These are phyloP conservation scores for Microsporum ferrugineum DNA, from an alignment of 2,329 filamentous ascomycete species.

Conservation along the genomic window DNA sequence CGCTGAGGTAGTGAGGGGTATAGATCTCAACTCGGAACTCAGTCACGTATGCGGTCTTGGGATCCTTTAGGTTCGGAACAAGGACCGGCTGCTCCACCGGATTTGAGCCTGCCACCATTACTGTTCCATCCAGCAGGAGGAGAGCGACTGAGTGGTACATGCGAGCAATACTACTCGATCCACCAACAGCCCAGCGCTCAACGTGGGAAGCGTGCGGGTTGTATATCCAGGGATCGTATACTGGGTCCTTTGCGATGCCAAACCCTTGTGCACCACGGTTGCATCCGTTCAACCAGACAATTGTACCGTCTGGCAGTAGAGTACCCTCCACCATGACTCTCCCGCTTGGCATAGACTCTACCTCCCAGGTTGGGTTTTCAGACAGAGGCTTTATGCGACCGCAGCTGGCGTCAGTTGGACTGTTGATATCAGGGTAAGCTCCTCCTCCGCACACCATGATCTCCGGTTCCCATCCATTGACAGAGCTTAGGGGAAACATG, in stretches of 20 bases:
- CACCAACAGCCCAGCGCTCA: conserved; percentile 39
- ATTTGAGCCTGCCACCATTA: conserved; percentile 50
- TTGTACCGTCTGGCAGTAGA: conserved; percentile 49
- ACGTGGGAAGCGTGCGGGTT: conserved; percentile 42
- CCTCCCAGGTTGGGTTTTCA: conserved; percentile 41
- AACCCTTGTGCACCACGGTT: conserved; percentile 50
- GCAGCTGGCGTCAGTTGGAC: conserved; percentile 49
- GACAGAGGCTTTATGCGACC: conserved; percentile 45
- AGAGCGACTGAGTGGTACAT: conserved; percentile 53
- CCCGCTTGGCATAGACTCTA: conserved; percentile 49
- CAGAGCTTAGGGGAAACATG: conserved; percentile 42
- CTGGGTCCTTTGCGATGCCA: conserved; percentile 43
- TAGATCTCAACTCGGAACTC: conserved; percentile 54
- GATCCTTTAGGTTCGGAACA: conserved; percentile 33
- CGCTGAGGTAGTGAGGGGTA: conserved; percentile 49
- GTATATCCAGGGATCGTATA: conserved; percentile 48
- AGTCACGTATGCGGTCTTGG: conserved; percentile 38
- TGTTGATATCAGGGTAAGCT: conserved; percentile 48
- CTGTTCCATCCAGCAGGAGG: conserved; percentile 48
- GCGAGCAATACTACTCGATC: conserved; percentile 35
- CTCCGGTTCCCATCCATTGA: conserved; percentile 43
- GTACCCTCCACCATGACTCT: conserved; percentile 51
- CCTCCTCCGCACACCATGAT: conserved; percentile 50
- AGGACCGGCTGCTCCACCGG: conserved; percentile 49
- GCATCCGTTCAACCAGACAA: conserved; percentile 49